phyloP scores from a whole-genome alignment of 495 filamentous ascomycete species.

The Lophium mytilinum region DNA sequence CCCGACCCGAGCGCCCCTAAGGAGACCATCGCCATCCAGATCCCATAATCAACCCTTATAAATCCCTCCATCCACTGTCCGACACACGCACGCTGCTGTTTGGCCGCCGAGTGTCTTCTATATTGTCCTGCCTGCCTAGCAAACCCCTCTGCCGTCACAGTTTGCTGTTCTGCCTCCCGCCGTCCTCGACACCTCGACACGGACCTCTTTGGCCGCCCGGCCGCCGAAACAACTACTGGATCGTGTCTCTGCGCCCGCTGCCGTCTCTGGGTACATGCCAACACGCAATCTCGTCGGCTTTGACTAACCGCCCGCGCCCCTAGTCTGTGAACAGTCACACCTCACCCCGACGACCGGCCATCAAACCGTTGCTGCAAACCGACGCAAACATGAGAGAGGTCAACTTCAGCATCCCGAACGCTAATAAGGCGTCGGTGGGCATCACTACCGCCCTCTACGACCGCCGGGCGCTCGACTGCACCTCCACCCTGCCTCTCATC shows the following conservation, averaged over 20 bases:
- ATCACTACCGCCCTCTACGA: conserved; percentile 98
- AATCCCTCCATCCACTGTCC: too few relatives aligned
- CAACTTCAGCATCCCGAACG: conserved; percentile 98
- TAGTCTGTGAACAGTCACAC: conserved; percentile 14
- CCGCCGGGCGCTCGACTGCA: conserved; percentile 93
- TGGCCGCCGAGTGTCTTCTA: conserved; percentile 3
- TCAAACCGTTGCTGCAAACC: neutral
- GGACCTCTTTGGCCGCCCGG: neutral
- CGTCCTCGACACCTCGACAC: conserved; percentile 7
- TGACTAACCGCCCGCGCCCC: conserved; percentile 18
- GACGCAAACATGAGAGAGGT: conserved; percentile 80
- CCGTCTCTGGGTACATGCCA: conserved; percentile 1
- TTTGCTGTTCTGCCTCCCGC: conserved; percentile 9
- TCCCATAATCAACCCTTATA: too few relatives aligned
- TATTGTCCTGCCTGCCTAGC: conserved; percentile 3
- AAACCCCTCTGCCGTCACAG: neutral
- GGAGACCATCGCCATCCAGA: conserved; percentile 15
- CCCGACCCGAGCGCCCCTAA: conserved; percentile 15
- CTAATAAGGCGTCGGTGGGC: conserved; percentile 98
- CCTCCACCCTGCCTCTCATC: conserved; percentile 91
- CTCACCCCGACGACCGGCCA: conserved; percentile 1
- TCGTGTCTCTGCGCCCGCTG: neutral
- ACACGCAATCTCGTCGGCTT: conserved; percentile 2
- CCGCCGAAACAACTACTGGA: conserved; percentile 7
- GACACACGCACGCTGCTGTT: neutral